Evolutionary conservation across 331 rosid genomes (phyloP), one percentile per base, ranked within the genome.

Genomic region (Malus hybrid): DNA sequence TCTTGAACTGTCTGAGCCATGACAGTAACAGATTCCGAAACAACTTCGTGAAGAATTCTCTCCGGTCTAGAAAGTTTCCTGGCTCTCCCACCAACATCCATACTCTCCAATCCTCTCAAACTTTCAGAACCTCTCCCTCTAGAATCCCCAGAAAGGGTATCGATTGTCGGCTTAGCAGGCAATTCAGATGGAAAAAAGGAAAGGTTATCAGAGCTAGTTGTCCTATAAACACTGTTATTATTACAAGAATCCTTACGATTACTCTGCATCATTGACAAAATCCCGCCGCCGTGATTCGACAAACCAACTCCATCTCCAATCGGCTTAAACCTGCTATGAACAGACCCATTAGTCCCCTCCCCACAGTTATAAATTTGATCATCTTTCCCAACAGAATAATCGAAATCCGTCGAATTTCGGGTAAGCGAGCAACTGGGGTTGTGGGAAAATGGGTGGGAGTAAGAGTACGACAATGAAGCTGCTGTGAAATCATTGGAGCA

Each of bases 301-400:
- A 93, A 81, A 72, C 74, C 81, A 73, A 86, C 91, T 69, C 99
- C 94, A 63, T 95, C 99, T 31, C 97, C 97, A 15, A 95, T 80
- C 28, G 98, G 99, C 89, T 92, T 95, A 82, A 95, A 95, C 84
- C 99, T 83, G 71, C 99, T 95, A 80, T 95, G 99, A 71, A 95
- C 99, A 42, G 98, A 92, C 18, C 99, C 98, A 80, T 95, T 95
- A 66, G 99, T 95, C 44, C 99, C 99, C 74, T 95, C 99, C 7
- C 98, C 99, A 77, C 99, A 95, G 46, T 95, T 92, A 94, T 93
- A 89, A 76, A 95, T 90, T 27, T 86, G 97, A 70, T 95, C 98
- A 73, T 92, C 93, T 81, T 87, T 91, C 70, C 98, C 92, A 63
- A 77, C 80, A 0, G 93, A 91, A 71, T 74, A 91, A 9, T 91